Conservation (phyloP, 352 stramenopile genomes). For the Globisporangium takayamanum region DNA sequence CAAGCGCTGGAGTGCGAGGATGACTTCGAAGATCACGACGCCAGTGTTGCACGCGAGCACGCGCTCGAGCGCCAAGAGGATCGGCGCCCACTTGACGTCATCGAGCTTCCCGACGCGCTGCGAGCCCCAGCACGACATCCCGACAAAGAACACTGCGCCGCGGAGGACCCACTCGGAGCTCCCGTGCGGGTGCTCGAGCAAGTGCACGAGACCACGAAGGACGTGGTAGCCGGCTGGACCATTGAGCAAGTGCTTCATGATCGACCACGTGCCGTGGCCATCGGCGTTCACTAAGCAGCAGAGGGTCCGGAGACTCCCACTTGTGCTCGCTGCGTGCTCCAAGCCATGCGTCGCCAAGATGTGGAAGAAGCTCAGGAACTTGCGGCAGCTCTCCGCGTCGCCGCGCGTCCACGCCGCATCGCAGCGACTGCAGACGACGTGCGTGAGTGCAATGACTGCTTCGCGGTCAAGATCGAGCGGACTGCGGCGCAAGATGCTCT, state of each 20-base stretch:
- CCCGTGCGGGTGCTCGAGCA: conserved; percentile 59
- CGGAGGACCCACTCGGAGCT: conserved; percentile 71
- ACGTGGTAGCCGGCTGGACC: conserved; percentile 59
- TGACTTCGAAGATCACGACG: conserved; percentile 84
- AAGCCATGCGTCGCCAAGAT: conserved; percentile 55
- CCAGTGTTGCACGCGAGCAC: conserved; percentile 59
- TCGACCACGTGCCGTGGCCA: conserved; percentile 72
- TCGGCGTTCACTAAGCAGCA: conserved; percentile 84
- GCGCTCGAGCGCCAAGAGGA: conserved; percentile 59
- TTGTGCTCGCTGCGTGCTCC: conserved; percentile 51
- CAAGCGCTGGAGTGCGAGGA: conserved; percentile 77
- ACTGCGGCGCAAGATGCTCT: conserved; percentile 62
- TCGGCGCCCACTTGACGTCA: conserved; percentile 63
- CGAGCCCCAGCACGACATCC: conserved; percentile 86
- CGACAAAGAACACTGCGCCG: conserved; percentile 82
- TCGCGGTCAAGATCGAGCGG: conserved; percentile 48
- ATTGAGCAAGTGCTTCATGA: conserved; percentile 76
- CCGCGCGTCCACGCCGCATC: conserved; percentile 66
- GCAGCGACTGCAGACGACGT: conserved; percentile 54
- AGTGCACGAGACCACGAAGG: conserved; percentile 52
- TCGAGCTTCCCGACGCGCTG: conserved; percentile 71
- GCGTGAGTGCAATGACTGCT: conserved; percentile 64
- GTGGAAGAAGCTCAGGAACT: conserved; percentile 72
- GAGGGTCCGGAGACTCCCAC: conserved; percentile 59
- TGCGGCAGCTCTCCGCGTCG: conserved; percentile 67